Conservation (phyloP, 257 asterid species). For the Salvia hispanica region DNA sequence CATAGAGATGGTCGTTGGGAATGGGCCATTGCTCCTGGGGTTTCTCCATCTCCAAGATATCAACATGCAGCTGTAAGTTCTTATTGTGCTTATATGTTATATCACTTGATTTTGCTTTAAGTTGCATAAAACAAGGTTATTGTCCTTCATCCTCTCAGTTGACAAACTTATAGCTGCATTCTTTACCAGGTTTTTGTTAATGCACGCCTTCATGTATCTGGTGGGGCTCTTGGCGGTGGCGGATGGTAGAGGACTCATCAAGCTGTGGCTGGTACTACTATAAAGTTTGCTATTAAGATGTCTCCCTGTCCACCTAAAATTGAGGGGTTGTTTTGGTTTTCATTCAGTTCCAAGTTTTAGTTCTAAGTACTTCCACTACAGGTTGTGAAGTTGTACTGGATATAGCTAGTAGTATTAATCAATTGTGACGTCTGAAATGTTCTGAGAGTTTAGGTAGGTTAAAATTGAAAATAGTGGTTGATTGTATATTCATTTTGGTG, state of each 20-base stretch:
- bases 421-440: neutral
- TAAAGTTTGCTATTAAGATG: constrained; percentile 19
- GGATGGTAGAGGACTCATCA: constrained; percentile 99
- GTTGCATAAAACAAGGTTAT: constrained; percentile 9
- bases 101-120: neutral
- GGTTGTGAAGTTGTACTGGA: neutral
- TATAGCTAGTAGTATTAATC: neutral
- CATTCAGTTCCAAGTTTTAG: constrained; percentile 2
- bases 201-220: constrained; percentile 98
- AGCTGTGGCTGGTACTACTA: constrained; percentile 83
- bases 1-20: constrained; percentile 99
- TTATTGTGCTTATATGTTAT: constrained; percentile 15
- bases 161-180: constrained; percentile 24
- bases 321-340: neutral
- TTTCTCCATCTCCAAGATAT: constrained; percentile 97
- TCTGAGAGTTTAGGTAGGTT: neutral
- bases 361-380: neutral
- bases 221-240: constrained; percentile 99
- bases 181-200: constrained; percentile 84
- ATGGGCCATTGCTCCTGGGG: constrained; percentile 99
- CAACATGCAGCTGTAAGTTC: constrained; percentile 96
- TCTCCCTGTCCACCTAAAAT: constrained; percentile 15
- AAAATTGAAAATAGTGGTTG: neutral
- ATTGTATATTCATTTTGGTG: neutral
- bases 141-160: constrained; percentile 11